phyloP scores from a whole-genome alignment of 2,329 filamentous ascomycete genomes.

The Aaosphaeria arxii region DNA sequence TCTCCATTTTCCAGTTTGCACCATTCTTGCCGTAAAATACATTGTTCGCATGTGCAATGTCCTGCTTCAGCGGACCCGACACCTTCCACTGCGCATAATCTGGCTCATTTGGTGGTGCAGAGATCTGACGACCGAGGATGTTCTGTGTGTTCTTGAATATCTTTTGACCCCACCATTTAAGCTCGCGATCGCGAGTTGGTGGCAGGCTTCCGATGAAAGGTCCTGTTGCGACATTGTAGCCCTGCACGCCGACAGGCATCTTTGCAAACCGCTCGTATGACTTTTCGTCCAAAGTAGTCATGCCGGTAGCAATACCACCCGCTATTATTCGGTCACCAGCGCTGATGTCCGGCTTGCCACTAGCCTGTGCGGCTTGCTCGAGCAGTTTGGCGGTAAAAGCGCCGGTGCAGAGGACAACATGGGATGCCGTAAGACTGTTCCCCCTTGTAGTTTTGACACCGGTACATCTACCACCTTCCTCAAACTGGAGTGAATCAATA shows the following conservation, averaged over 20 bases:
- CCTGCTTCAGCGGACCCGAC: conserved; percentile 53
- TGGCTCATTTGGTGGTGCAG: conserved; percentile 52
- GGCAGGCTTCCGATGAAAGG: conserved; percentile 32
- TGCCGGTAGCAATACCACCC: conserved; percentile 52
- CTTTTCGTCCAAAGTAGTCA: conserved; percentile 44
- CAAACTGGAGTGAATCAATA: not conserved
- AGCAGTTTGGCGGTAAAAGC: conserved; percentile 43
- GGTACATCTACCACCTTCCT: not conserved
- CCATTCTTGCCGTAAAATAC: conserved; percentile 60
- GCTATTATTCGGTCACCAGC: conserved; percentile 54
- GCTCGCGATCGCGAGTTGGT: conserved; percentile 30
- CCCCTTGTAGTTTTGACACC: not conserved
- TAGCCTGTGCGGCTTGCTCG: conserved; percentile 47
- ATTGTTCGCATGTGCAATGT: conserved; percentile 56
- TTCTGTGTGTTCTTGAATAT: conserved; percentile 34
- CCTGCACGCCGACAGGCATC: conserved; percentile 35
- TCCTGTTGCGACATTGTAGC: conserved; percentile 25
- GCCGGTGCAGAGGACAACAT: conserved; percentile 40
- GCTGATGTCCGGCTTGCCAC: conserved; percentile 50
- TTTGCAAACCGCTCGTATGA: conserved; percentile 22
- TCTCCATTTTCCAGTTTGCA: conserved; percentile 56
- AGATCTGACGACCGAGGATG: conserved; percentile 49
- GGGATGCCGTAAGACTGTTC: conserved; percentile 42
- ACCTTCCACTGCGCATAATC: conserved; percentile 66
- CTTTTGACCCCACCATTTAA: conserved; percentile 35